phyloP scores from a whole-genome alignment of 176 grass and related monocot genomes.

The Carex myosuroides region DNA sequence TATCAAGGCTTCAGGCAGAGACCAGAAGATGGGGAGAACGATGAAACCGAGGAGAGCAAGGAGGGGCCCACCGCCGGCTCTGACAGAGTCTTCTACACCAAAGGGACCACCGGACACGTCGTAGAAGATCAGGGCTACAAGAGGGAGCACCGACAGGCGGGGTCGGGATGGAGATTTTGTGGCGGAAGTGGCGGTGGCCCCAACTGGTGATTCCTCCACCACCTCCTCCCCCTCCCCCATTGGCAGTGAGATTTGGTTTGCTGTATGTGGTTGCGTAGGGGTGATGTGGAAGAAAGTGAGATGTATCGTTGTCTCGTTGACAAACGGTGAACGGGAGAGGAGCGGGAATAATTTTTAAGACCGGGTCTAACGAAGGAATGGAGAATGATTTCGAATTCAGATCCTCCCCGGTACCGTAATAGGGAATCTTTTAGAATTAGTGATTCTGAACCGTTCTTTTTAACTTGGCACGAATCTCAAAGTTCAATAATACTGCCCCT shows the following conservation, averaged over 20 bases:
- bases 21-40: constrained; percentile 56
- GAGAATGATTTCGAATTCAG: neutral
- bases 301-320: neutral
- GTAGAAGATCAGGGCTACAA: constrained; percentile 96
- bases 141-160: constrained; percentile 59
- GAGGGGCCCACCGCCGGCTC: constrained; percentile 65
- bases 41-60: constrained; percentile 82
- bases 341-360: neutral
- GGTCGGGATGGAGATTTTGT: neutral
- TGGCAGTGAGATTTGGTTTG: neutral
- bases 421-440: no score
- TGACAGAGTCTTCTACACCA: constrained; percentile 89
- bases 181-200: neutral
- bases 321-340: neutral
- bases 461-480: no score
- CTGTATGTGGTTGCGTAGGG: neutral
- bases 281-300: neutral
- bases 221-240: neutral
- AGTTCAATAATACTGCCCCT: no score
- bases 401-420: no score
- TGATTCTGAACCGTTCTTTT: no score
- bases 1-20: constrained; percentile 74
- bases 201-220: neutral
- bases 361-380: neutral
- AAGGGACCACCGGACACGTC: constrained; percentile 89